Conservation (phyloP, 2,329 filamentous ascomycete genomes). For the Verticillium nonalfalfae region DNA sequence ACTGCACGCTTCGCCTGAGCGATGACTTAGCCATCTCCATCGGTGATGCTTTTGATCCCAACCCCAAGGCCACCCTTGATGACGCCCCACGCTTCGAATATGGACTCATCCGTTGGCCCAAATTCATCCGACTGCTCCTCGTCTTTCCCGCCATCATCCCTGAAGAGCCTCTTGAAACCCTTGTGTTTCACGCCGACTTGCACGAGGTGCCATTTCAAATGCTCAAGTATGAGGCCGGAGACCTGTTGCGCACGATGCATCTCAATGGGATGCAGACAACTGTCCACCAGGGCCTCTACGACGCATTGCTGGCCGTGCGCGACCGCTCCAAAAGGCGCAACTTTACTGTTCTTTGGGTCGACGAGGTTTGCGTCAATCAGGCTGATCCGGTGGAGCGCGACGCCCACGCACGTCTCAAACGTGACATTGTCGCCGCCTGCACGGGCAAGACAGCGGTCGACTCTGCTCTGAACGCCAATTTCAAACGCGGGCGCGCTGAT, state of each 20-base stretch:
- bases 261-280: conserved; percentile 8
- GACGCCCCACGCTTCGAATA: conserved; percentile 7
- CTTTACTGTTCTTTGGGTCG: conserved; percentile 11
- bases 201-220: conserved; percentile 12
- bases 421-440: conserved; percentile 7
- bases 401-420: conserved; percentile 8
- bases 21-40: conserved; percentile 10
- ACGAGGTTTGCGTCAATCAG: conserved; percentile 11
- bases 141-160: conserved; percentile 6
- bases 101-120: conserved; percentile 7
- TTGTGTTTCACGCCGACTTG: conserved; percentile 13
- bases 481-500: background rate
- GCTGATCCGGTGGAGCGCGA: conserved; percentile 7
- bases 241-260: conserved; percentile 5
- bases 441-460: conserved; percentile 4
- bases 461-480: conserved; percentile 2
- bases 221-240: conserved; percentile 6
- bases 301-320: conserved; percentile 9
- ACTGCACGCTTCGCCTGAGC: conserved; percentile 9
- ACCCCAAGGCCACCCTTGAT: conserved; percentile 6
- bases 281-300: conserved; percentile 8
- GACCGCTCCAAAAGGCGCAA: conserved; percentile 5
- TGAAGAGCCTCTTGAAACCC: conserved; percentile 10
- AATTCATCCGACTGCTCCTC: conserved; percentile 11
- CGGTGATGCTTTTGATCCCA: conserved; percentile 11